Evolutionary conservation across 1,284 basidiomycete species (phyloP), one percentile per base, ranked within the genome.

Genomic region (Ceratobasidium sp.): DNA sequence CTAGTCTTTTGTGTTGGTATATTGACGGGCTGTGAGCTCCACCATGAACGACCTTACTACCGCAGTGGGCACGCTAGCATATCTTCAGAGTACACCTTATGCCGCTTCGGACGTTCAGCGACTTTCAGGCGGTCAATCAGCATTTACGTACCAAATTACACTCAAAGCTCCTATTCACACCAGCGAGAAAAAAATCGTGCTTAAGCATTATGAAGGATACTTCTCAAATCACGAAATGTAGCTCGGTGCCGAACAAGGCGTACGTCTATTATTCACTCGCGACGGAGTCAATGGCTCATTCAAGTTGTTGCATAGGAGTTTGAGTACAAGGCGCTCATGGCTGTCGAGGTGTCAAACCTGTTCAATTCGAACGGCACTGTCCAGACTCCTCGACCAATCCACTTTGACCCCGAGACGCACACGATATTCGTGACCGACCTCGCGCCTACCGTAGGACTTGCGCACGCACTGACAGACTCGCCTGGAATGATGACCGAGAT

Each of bases 401-500:
- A 68, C 22, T 68, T 43, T 20, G 64, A 68, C 38, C 52, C 52
- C n/a, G 53, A 55, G 29, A 68, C 53, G 1, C 29, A 68, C 25
- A 55, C 64, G 4, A 55, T 42, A 1, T 68, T 68, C 42, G 55
- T 68, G 62, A 31, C 25, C 4, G 62, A 65, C 42, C 25, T 68
- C 6, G 52, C 29, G 15, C 29, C 47, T 7, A 22, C 52, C 8
- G 25, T 47, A n/a, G n/a, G n/a, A n/a, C n/a, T n/a, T n/a, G n/a
- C n/a, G n/a, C 22, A 10, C 25, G 12, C 47, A 27, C 22, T 4
- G 40, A 55, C 13, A 43, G 27, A 4, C 42, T 47, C 34, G 32
- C 38, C 52, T 32, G 42, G 22, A n/a, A 42, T 65, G n/a, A 38
- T 38, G 7, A 31, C 49, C 8, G 34, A 15, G 8, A n/a, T 42